Percentiles rank a stretch among this genome's conserved stretches.
These are phyloP conservation scores for Nitzschia inconspicua DNA, from an alignment of 108 stramenopile species.

Conservation along the genomic window DNA sequence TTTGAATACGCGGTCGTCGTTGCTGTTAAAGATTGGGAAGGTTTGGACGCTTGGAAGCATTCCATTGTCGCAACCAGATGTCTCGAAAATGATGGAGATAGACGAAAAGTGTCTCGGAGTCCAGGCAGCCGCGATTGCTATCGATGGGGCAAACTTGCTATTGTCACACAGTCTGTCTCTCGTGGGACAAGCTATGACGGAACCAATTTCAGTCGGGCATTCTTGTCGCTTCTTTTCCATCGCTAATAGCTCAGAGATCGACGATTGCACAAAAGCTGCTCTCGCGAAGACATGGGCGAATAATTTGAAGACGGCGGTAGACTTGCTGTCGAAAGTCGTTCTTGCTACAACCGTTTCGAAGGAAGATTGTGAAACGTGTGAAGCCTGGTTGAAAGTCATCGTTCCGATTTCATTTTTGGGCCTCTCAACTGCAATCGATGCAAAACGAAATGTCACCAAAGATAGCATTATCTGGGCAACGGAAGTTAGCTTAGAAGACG, in stretches of 20 bases:
- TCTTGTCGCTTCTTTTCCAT: constrained; percentile 23
- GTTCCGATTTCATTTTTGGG: constrained; percentile 48
- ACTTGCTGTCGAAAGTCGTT: constrained; percentile 26
- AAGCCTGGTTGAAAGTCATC: constrained; percentile 48
- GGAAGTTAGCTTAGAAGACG: constrained; percentile 4
- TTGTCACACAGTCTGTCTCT: constrained; percentile 19
- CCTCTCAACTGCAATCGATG: constrained; percentile 18
- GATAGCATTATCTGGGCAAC: constrained; percentile 7
- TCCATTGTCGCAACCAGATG: constrained; percentile 25
- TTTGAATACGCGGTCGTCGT: constrained; percentile 18
- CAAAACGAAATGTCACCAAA: neutral
- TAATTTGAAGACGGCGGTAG: constrained; percentile 32
- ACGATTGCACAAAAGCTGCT: constrained; percentile 26
- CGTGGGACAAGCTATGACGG: constrained; percentile 1
- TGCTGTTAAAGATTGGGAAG: constrained; percentile 39
- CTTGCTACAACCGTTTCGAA: constrained; percentile 9
- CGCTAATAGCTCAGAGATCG: constrained; percentile 17
- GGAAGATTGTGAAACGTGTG: constrained; percentile 13
- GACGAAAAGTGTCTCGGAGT: constrained; percentile 41
- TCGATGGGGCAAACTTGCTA: constrained; percentile 67
- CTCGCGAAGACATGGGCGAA: constrained; percentile 49
- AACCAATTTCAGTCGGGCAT: neutral
- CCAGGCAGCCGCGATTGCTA: constrained; percentile 58
- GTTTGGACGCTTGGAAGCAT: constrained; percentile 47
- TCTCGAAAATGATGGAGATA: constrained; percentile 25